Conservation (phyloP, 208 protist species). For the Entamoeba histolytica region DNA sequence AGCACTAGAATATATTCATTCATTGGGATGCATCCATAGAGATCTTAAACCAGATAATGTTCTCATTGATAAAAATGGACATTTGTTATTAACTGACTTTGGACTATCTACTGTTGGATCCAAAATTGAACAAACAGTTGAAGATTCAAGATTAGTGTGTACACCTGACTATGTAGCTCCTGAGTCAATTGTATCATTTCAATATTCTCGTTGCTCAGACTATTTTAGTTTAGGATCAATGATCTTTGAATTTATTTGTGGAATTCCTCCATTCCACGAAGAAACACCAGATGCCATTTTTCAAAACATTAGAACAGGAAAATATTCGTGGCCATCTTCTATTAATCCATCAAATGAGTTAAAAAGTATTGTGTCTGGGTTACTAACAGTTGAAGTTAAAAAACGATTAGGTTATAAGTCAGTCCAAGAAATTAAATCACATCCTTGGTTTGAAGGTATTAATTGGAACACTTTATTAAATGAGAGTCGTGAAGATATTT, state of each 20-base stretch:
- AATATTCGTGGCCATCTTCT: background rate
- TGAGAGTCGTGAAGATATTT: background rate
- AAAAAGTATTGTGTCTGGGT: background rate
- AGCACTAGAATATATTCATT: constrained; percentile 47
- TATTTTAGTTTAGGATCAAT: background rate
- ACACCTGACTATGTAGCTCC: constrained; percentile 42
- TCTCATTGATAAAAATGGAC: constrained; percentile 36
- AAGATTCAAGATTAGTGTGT: background rate
- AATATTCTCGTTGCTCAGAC: constrained; percentile 18
- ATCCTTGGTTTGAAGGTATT: constrained; percentile 8
- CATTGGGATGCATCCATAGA: constrained; percentile 52
- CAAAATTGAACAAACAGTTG: background rate
- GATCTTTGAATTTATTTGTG: background rate
- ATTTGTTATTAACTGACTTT: constrained; percentile 71
- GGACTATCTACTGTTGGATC: constrained; percentile 58
- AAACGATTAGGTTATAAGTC: background rate
- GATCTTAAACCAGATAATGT: constrained; percentile 75
- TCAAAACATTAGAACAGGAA: background rate
- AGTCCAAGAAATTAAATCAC: constrained; percentile 2
- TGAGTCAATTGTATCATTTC: constrained; percentile 26
- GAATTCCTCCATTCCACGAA: background rate
- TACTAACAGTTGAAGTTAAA: background rate
- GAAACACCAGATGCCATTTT: background rate
- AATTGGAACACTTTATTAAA: constrained; percentile 5
- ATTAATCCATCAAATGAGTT: background rate